Percentiles rank a stretch among this genome's conserved stretches.
phyloP scores from a whole-genome alignment of 306 rosid genomes.

The Spatholobus suberectus region DNA sequence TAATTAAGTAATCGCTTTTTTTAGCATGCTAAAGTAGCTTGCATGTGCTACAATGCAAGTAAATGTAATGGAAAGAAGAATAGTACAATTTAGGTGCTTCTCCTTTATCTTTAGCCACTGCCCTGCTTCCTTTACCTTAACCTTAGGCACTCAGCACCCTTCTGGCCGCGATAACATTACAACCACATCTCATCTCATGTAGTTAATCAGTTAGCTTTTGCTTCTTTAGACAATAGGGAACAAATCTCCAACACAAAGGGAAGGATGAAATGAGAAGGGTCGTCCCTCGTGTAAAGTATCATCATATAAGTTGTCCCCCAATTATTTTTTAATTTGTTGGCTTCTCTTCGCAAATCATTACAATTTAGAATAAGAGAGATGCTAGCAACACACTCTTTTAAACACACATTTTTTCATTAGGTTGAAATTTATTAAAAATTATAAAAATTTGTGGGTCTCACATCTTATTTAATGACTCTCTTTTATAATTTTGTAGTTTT shows the following conservation, averaged over 20 bases:
- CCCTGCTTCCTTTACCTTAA: conserved; percentile 23
- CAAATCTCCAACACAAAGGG: conserved; percentile 32
- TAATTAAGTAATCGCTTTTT: conserved; percentile 45
- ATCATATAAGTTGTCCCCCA: background rate
- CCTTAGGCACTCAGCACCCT: background rate
- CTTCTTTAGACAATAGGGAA: conserved; percentile 12
- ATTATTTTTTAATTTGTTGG: background rate
- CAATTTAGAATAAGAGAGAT: no score
- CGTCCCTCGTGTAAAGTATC: background rate
- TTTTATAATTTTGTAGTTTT: no score
- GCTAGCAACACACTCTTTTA: no score
- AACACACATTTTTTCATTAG: no score
- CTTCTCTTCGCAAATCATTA: background rate
- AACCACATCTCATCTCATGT: background rate
- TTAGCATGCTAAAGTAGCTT: conserved; percentile 48
- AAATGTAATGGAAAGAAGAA: conserved; percentile 31
- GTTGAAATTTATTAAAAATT: no score
- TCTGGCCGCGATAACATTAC: conserved; percentile 15
- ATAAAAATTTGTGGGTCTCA: no score
- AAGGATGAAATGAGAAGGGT: background rate
- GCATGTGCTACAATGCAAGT: conserved; percentile 58
- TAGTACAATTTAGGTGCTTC: conserved; percentile 43
- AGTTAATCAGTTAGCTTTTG: conserved; percentile 30
- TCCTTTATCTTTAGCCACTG: conserved; percentile 34
- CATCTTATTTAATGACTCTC: no score